A percentile compares a stretch with the other conserved stretches of the same genome.
Evolutionary conservation across 768 basidiomycete species (phyloP).

Genomic region (Plicaturopsis crispa): DNA sequence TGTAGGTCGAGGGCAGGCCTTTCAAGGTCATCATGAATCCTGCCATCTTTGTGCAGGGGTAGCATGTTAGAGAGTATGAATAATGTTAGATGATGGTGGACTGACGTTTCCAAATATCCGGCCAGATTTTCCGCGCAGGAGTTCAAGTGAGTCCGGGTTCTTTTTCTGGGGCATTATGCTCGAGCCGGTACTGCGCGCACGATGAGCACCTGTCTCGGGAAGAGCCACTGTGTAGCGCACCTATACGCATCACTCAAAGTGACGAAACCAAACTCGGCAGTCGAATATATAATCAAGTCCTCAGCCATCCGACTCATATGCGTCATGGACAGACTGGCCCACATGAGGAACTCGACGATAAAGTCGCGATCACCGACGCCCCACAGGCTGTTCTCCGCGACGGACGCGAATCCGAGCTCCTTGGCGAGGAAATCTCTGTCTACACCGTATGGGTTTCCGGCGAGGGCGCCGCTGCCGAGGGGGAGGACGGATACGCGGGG

Average conservation of each 20-base stretch:
- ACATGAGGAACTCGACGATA: constrained; percentile 95
- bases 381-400: constrained; percentile 96
- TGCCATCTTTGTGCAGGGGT: constrained; percentile 65
- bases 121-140: constrained; percentile 92
- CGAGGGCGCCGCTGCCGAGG: constrained; percentile 89
- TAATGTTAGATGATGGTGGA: constrained; percentile 4
- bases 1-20: constrained; percentile 96
- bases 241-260: constrained; percentile 96
- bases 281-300: constrained; percentile 94
- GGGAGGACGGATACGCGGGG: constrained; percentile 92
- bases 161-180: constrained; percentile 99
- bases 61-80: background rate
- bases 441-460: constrained; percentile 92
- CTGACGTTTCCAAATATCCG: constrained; percentile 87
- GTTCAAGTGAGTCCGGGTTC: constrained; percentile 93
- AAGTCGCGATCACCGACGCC: constrained; percentile 97
- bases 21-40: constrained; percentile 98
- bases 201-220: too few relatives aligned
- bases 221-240: constrained; percentile 41
- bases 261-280: constrained; percentile 95
- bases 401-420: constrained; percentile 81
- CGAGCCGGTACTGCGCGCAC: constrained; percentile 79
- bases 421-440: constrained; percentile 88
- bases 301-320: constrained; percentile 95
- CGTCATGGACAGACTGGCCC: constrained; percentile 86